Conservation (phyloP, 2,329 filamentous ascomycete genomes). For the Myriangium duriaei region DNA sequence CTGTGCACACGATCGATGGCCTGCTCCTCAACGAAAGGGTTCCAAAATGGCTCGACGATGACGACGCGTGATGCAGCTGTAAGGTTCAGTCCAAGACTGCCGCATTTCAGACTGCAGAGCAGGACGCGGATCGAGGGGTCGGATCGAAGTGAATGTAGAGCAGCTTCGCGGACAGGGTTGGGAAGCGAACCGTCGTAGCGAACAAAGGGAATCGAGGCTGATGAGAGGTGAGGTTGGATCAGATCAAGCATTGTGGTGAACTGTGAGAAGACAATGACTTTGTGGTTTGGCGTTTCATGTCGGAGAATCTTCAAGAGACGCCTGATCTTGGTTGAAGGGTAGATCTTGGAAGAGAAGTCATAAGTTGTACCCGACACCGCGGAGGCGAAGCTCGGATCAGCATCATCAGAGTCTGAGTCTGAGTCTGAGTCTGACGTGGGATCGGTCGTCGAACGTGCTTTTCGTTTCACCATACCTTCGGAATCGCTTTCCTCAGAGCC, state of each 20-base stretch:
- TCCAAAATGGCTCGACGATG: slow-evolving; percentile 97
- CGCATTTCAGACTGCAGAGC: slow-evolving; percentile 88
- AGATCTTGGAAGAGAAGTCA: slow-evolving; percentile 30
- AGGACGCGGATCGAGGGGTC: slow-evolving; percentile 67
- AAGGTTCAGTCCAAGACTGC: slow-evolving; percentile 82
- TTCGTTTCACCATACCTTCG: slow-evolving; percentile 5
- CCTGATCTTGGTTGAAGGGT: slow-evolving; percentile 81
- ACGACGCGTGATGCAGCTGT: slow-evolving; percentile 89
- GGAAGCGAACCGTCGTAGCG: slow-evolving; percentile 94
- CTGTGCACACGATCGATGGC: slow-evolving; percentile 97
- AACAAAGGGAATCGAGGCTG: slow-evolving; percentile 63
- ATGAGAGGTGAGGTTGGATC: slow-evolving; percentile 76
- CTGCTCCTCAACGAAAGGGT: slow-evolving; percentile 94
- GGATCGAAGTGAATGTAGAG: slow-evolving; percentile 61
- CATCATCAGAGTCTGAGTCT: slow-evolving; percentile 32
- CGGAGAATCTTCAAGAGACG: slow-evolving; percentile 71
- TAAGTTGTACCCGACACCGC: slow-evolving; percentile 13
- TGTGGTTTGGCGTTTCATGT: slow-evolving; percentile 68
- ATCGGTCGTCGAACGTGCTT: slow-evolving; percentile 26
- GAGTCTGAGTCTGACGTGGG: slow-evolving; percentile 17
- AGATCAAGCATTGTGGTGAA: slow-evolving; percentile 98
- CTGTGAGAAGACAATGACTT: slow-evolving; percentile 97
- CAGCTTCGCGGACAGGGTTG: slow-evolving; percentile 83
- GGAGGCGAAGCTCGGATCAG: slow-evolving; percentile 5
- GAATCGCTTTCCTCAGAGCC: slow-evolving; percentile 41